Evolutionary conservation across 495 filamentous ascomycete genomes (phyloP).

Genomic region (Neurospora sp.): DNA sequence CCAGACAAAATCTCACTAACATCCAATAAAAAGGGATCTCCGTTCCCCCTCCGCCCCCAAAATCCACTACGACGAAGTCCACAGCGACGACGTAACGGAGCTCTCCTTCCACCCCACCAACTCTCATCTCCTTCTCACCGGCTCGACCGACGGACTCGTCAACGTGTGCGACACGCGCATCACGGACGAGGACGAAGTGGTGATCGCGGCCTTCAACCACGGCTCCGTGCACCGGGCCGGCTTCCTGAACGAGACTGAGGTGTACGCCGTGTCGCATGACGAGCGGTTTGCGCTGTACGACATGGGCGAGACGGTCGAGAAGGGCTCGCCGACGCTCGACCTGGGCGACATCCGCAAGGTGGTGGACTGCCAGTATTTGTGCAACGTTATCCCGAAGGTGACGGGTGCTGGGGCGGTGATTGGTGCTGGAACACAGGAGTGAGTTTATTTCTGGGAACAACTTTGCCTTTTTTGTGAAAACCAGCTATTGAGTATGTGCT

Average conservation of each 20-base stretch:
- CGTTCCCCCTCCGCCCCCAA: slow-evolving; percentile 44
- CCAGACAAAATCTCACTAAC: not conserved
- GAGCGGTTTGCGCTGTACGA: slow-evolving; percentile 72
- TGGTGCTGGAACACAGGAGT: slow-evolving; percentile 53
- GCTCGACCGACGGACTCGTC: slow-evolving; percentile 85
- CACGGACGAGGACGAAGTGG: slow-evolving; percentile 74
- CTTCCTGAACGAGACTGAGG: slow-evolving; percentile 58
- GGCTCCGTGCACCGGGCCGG: slow-evolving; percentile 77
- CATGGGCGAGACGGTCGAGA: slow-evolving; percentile 46
- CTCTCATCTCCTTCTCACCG: slow-evolving; percentile 61
- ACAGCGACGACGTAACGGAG: slow-evolving; percentile 88
- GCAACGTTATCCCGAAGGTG: slow-evolving; percentile 51
- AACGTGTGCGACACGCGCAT: slow-evolving; percentile 72
- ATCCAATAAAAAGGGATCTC: slow-evolving; percentile 48
- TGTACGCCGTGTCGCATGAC: slow-evolving; percentile 73
- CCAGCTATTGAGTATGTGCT: not conserved
- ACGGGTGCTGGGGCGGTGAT: slow-evolving; percentile 49
- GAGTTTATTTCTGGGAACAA: slow-evolving; percentile 12
- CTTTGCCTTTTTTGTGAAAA: not conserved
- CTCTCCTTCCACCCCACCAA: slow-evolving; percentile 61
- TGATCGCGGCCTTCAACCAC: slow-evolving; percentile 82
- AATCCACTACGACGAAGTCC: slow-evolving; percentile 68
- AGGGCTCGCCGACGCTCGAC: slow-evolving; percentile 45
- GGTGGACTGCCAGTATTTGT: slow-evolving; percentile 73
- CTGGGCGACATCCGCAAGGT: slow-evolving; percentile 67